These are phyloP conservation scores for Mycena chlorophos DNA, from an alignment of 768 basidiomycete genomes.

Conservation along the genomic window DNA sequence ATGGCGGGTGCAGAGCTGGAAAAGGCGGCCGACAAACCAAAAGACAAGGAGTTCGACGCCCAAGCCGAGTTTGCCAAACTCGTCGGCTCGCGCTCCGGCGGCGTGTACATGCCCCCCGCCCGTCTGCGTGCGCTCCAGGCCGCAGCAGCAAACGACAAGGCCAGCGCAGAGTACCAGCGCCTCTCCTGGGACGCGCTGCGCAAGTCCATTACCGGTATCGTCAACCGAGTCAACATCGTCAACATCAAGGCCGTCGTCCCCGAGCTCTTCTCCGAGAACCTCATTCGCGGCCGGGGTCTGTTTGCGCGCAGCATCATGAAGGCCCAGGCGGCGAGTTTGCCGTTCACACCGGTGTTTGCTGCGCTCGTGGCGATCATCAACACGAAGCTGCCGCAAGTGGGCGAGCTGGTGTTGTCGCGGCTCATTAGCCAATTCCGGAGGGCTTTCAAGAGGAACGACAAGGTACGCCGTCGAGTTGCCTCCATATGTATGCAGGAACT, in stretches of 20 bases:
- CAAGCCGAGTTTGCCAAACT: slow-evolving; percentile 90
- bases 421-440: slow-evolving; percentile 94
- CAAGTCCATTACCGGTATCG: slow-evolving; percentile 98
- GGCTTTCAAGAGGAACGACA: slow-evolving; percentile 96
- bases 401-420: slow-evolving; percentile 85
- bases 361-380: slow-evolving; percentile 94
- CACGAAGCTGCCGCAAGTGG: slow-evolving; percentile 94
- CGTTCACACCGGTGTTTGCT: slow-evolving; percentile 97
- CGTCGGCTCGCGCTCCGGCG: slow-evolving; percentile 78
- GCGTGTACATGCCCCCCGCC: slow-evolving; percentile 96
- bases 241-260: slow-evolving; percentile 96
- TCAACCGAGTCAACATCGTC: slow-evolving; percentile 95
- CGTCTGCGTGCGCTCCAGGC: slow-evolving; percentile 87
- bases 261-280: slow-evolving; percentile 90
- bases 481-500: background rate
- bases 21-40: slow-evolving; percentile 50
- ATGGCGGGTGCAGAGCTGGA: slow-evolving; percentile 70
- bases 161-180: slow-evolving; percentile 86
- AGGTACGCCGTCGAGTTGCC: slow-evolving; percentile 53
- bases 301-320: slow-evolving; percentile 97
- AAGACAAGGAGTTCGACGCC: slow-evolving; percentile 55
- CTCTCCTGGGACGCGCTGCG: slow-evolving; percentile 97
- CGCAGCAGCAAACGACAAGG: slow-evolving; percentile 79
- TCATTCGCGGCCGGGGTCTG: slow-evolving; percentile 89
- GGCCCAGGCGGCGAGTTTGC: slow-evolving; percentile 94